Evolutionary conservation across 306 rosid genomes (phyloP).

Genomic region (Rosa chinensis): DNA sequence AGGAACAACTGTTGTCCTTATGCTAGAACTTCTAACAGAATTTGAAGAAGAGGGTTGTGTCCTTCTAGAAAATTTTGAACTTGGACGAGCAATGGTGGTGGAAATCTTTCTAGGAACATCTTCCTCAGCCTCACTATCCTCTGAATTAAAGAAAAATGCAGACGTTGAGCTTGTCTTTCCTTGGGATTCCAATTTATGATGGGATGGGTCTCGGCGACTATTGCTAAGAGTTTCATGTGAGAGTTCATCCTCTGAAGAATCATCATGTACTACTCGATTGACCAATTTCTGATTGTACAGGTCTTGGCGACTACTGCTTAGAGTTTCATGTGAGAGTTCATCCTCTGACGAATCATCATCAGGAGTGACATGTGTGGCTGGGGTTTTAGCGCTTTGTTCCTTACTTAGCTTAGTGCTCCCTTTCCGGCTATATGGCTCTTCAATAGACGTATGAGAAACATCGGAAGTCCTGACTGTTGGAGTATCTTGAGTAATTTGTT

Average conservation of each 20-base stretch:
- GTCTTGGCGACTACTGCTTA: conserved; percentile 29
- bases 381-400: conserved; percentile 18
- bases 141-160: conserved; percentile 44
- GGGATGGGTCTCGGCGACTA: conserved; percentile 24
- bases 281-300: conserved; percentile 33
- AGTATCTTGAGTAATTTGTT: conserved; percentile 29
- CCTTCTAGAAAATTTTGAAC: conserved; percentile 58
- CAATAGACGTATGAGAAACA: conserved; percentile 37
- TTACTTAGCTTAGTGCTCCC: conserved; percentile 31
- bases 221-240: conserved; percentile 31
- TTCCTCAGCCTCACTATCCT: conserved; percentile 50
- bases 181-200: conserved; percentile 36
- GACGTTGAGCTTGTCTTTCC: conserved; percentile 40
- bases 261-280: conserved; percentile 25
- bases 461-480: conserved; percentile 32
- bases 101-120: conserved; percentile 43
- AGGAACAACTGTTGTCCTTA: conserved; percentile 28
- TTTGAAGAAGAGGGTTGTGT: conserved; percentile 43
- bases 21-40: conserved; percentile 32
- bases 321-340: conserved; percentile 28
- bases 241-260: conserved; percentile 27
- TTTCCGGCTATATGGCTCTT: conserved; percentile 37
- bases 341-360: conserved; percentile 32
- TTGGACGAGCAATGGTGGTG: conserved; percentile 36
- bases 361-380: conserved; percentile 33